Evolutionary conservation across 176 grass and related monocot genomes (phyloP).

Genomic region (Stipa capillata): DNA sequence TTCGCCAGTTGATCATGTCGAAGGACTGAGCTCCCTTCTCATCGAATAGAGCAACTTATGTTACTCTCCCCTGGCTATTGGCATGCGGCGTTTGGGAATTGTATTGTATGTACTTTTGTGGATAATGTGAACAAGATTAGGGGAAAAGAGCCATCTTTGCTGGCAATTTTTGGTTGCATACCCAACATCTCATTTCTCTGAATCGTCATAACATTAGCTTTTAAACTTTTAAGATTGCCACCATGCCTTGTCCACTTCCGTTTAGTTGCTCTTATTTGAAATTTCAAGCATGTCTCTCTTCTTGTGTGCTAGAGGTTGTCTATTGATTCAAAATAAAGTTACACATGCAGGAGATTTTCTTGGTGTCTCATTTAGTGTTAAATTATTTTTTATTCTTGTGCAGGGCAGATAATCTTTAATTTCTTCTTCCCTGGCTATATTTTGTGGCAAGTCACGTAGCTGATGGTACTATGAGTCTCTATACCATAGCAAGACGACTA

Average conservation of each 20-base stretch:
- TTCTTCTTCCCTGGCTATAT: not conserved
- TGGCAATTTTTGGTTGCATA: not conserved
- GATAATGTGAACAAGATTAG: not conserved
- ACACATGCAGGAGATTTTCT: not conserved
- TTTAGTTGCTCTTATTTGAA: not conserved
- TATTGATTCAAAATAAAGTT: not conserved
- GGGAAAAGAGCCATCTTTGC: not conserved
- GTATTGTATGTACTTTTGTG: not conserved
- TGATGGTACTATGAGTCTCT: slow-evolving; percentile 41
- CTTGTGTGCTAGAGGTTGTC: not conserved
- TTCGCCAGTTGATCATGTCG: not conserved
- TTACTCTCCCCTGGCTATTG: not conserved
- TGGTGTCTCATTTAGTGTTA: not conserved
- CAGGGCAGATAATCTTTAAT: not conserved
- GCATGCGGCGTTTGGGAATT: not conserved
- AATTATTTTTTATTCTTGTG: not conserved
- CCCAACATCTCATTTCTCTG: not conserved
- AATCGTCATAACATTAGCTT: not conserved
- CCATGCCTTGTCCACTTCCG: not conserved
- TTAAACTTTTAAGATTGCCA: not conserved
- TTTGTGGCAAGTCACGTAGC: not conserved
- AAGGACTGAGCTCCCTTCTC: not conserved
- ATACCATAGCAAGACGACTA: slow-evolving; percentile 24
- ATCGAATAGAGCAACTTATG: not conserved
- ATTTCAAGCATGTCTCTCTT: not conserved